A percentile compares a stretch with the other conserved stretches of the same genome.
Conservation (phyloP, 495 filamentous ascomycete species). For the Lepraria neglecta region DNA sequence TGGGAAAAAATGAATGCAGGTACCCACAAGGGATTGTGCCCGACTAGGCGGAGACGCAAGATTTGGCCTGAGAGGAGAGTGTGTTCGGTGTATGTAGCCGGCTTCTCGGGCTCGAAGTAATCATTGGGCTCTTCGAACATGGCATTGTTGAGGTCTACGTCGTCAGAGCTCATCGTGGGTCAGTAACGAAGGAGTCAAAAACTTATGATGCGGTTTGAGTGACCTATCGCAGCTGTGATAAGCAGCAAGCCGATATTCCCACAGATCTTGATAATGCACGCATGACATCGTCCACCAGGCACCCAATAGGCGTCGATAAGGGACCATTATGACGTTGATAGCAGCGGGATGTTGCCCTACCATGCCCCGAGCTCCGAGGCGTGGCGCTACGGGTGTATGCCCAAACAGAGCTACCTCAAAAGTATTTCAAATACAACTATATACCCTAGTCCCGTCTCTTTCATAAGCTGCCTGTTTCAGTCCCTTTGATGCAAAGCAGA, state of each 20-base stretch:
- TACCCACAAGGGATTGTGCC: conserved; percentile 85
- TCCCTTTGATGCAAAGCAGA: conserved; percentile 2
- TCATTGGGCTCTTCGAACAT: conserved; percentile 75
- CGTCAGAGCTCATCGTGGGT: conserved; percentile 27
- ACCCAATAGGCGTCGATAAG: neutral
- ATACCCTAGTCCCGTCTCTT: neutral
- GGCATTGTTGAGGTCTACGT: conserved; percentile 38
- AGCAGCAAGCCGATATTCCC: too few species aligned
- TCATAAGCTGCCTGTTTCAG: neutral
- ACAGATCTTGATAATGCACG: too few species aligned
- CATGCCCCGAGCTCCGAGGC: neutral
- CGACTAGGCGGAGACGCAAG: conserved; percentile 74
- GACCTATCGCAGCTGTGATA: too few species aligned
- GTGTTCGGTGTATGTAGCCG: conserved; percentile 62
- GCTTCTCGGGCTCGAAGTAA: conserved; percentile 66
- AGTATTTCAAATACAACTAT: neutral
- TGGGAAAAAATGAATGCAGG: conserved; percentile 22
- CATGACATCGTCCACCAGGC: neutral
- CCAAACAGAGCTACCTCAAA: conserved; percentile 1
- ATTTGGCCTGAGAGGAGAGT: conserved; percentile 57
- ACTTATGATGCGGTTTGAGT: too few species aligned
- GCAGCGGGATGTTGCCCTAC: neutral
- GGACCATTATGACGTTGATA: neutral
- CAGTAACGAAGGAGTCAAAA: too few species aligned
- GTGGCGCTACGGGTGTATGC: neutral